phyloP scores from a whole-genome alignment of 2,329 filamentous ascomycete genomes.

The Aspergillus texensis region DNA sequence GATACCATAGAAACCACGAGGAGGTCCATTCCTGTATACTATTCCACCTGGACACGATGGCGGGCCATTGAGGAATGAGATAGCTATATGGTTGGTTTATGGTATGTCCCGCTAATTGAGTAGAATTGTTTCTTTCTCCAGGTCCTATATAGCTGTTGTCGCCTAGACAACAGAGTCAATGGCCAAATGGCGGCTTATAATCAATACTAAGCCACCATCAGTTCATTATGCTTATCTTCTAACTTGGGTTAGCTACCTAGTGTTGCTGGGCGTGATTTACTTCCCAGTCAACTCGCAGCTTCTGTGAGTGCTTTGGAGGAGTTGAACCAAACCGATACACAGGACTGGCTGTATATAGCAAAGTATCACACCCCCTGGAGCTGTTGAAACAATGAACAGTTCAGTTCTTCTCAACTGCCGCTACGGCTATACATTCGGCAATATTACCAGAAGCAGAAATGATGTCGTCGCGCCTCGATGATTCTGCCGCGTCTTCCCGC shows the following conservation, averaged over 20 bases:
- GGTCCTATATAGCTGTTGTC: background rate
- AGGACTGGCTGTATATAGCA: background rate
- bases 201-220: background rate
- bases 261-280: background rate
- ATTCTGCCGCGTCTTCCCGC: constrained; percentile 39
- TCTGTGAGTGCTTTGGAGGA: background rate
- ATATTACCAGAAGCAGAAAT: constrained; percentile 25
- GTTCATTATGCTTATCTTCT: background rate
- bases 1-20: background rate
- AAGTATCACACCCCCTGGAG: background rate
- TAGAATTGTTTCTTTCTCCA: background rate
- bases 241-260: background rate
- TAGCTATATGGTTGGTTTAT: background rate
- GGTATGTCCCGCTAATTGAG: background rate
- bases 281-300: background rate
- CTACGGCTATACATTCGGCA: constrained; percentile 2
- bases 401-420: background rate
- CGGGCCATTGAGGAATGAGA: background rate
- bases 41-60: background rate
- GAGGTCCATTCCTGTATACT: background rate
- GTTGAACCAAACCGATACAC: background rate
- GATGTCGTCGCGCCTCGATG: constrained; percentile 27
- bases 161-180: background rate
- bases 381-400: background rate
- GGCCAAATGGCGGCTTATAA: background rate